These are phyloP conservation scores for Poteriospumella lacustris DNA, from an alignment of 108 stramenopile species.

Conservation along the genomic window DNA sequence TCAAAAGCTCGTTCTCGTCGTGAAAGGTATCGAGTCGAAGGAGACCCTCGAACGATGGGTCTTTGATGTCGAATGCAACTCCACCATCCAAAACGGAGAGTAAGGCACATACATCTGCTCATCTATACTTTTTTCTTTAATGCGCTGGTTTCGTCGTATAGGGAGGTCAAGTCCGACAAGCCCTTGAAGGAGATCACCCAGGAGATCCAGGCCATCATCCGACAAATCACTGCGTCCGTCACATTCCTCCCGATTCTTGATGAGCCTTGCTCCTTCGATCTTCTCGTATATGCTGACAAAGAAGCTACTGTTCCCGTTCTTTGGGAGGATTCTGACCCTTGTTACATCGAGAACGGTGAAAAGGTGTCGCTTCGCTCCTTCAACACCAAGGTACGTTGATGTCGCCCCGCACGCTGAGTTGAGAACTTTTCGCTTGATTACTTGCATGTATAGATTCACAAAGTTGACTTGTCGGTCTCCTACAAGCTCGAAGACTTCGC, in stretches of 20 bases:
- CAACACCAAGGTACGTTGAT: slow-evolving; percentile 67
- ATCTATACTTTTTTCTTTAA: no score
- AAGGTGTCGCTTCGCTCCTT: slow-evolving; percentile 88
- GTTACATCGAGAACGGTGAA: slow-evolving; percentile 84
- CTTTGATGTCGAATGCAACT: slow-evolving; percentile 38
- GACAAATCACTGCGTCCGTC: slow-evolving; percentile 90
- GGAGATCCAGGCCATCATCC: slow-evolving; percentile 95
- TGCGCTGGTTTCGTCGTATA: slow-evolving; percentile 68
- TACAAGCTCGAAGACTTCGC: slow-evolving; percentile 10
- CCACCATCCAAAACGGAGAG: background rate
- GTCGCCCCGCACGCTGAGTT: background rate
- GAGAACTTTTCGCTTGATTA: background rate
- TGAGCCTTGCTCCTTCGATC: slow-evolving; percentile 94
- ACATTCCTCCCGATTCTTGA: slow-evolving; percentile 91
- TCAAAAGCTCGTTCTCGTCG: slow-evolving; percentile 88
- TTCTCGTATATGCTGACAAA: slow-evolving; percentile 85
- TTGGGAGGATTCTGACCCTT: slow-evolving; percentile 95
- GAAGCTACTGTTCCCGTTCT: slow-evolving; percentile 73
- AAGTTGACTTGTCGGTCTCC: slow-evolving; percentile 17
- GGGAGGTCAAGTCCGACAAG: slow-evolving; percentile 63
- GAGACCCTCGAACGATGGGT: slow-evolving; percentile 96
- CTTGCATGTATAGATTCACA: slow-evolving; percentile 25
- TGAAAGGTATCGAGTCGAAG: slow-evolving; percentile 82
- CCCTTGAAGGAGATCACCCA: slow-evolving; percentile 82
- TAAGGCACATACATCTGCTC: background rate